Base-by-base conservation (phyloP, 352 stramenopile genomes). In the Globisporangium orthogonon region DNA sequence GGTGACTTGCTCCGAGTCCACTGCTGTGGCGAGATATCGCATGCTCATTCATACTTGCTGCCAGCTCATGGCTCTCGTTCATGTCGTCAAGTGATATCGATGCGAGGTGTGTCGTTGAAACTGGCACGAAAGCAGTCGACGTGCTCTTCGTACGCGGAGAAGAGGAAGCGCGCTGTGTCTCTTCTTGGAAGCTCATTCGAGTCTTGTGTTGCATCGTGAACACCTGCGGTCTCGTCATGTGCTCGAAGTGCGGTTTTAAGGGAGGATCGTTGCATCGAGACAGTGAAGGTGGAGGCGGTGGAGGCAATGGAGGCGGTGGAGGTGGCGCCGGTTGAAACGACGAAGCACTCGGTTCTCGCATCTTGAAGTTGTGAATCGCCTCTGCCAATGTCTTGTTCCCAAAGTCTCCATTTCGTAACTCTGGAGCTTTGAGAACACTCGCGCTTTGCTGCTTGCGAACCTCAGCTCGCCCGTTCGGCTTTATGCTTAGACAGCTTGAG, bases 321-420 rank as follows among this genome's bases (percentile, higher is more conserved):
- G 37, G 18, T 14, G 46, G 29, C 2, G 52, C 23, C 50, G 31
- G 29, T 29, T 43, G 7, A 53, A 29, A 10, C 40, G 58, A 60
- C 2, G 40, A 10, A 28, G 15, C 29, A 3, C 15, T 31, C 23
- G 61, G 61, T 18, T 84, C 62, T 29, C 76, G 71, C 3, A 91
- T 59, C 7, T 66, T 69, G 44, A 87, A 89, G 15, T 50, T 61
- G 15, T 75, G 52, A 35, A 89, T 74, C 2, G 82, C 77, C 63
- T 91, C 75, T 6, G 74, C 63, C 14, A 89, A 66, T 14, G 73
- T 83, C 61, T 76, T 82, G 52, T 87, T 87, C 3, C 58, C 68
- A 52, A 91, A 89, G n/a, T 91, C 71, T 23, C 73, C 81, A 49
- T 65, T 75, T 1, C 81, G 76, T 48, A 68, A 29, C 31, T 62